Evolutionary conservation across 2,329 filamentous ascomycete genomes (phyloP).

Genomic region (Conoideocrella luteorostrata): DNA sequence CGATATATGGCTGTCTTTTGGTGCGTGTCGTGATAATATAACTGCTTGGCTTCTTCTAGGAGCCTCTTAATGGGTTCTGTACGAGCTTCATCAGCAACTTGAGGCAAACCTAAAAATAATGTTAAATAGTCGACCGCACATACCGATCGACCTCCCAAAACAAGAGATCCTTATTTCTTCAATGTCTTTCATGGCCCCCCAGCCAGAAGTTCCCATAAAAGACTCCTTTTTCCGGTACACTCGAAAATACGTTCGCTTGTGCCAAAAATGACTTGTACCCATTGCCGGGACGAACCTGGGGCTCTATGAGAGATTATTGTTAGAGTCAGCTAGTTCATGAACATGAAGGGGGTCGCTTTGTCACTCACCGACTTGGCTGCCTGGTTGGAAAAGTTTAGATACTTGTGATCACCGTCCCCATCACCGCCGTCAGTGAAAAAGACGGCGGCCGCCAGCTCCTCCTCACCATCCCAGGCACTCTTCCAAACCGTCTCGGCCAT

Average conservation of each 20-base stretch:
- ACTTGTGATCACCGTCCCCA: slow-evolving; percentile 29
- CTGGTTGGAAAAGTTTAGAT: slow-evolving; percentile 55
- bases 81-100: too few species aligned
- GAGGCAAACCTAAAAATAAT: neutral
- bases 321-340: too few species aligned
- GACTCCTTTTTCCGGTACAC: slow-evolving; percentile 41
- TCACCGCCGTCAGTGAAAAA: slow-evolving; percentile 32
- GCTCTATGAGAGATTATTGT: slow-evolving; percentile 29
- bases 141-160: slow-evolving; percentile 39
- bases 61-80: slow-evolving; percentile 49
- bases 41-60: slow-evolving; percentile 45
- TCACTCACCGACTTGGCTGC: slow-evolving; percentile 21
- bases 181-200: slow-evolving; percentile 40
- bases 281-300: slow-evolving; percentile 49
- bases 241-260: slow-evolving; percentile 42
- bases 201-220: slow-evolving; percentile 24
- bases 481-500: slow-evolving; percentile 49
- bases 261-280: slow-evolving; percentile 49
- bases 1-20: slow-evolving; percentile 54
- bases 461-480: slow-evolving; percentile 50
- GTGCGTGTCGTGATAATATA: slow-evolving; percentile 45
- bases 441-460: slow-evolving; percentile 35
- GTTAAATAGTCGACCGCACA: slow-evolving; percentile 1
- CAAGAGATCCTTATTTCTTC: slow-evolving; percentile 50
- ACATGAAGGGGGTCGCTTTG: too few species aligned